Evolutionary conservation across 139 green algal genomes (phyloP).

Genomic region (Chlorella sorokiniana): DNA sequence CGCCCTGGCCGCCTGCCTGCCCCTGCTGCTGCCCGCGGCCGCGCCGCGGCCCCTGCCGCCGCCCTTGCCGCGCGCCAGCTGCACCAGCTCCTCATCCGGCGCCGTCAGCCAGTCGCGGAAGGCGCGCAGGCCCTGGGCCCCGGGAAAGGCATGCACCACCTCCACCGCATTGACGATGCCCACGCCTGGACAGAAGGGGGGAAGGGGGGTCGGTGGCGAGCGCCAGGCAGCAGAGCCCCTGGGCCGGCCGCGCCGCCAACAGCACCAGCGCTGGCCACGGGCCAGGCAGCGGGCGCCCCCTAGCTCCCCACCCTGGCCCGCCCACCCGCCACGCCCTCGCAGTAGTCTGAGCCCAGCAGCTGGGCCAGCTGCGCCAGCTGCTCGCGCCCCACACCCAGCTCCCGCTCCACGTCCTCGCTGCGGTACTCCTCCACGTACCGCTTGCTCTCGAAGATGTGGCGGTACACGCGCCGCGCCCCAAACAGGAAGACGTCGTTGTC

Average conservation of each 20-base stretch:
- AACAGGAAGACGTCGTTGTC: constrained; percentile 99
- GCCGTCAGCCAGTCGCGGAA: constrained; percentile 74
- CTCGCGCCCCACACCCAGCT: constrained; percentile 82
- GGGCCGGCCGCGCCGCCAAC: neutral
- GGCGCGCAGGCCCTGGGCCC: constrained; percentile 48
- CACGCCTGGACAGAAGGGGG: constrained; percentile 52
- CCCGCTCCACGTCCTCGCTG: constrained; percentile 71
- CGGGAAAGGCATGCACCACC: constrained; percentile 82
- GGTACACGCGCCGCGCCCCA: constrained; percentile 86
- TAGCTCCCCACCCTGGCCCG: neutral
- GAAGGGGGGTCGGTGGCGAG: neutral
- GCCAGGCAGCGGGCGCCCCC: neutral
- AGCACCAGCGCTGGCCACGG: neutral
- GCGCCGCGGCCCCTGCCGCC: neutral
- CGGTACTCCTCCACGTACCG: constrained; percentile 96
- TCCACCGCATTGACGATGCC: constrained; percentile 98
- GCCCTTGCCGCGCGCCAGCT: constrained; percentile 6
- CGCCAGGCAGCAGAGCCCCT: neutral
- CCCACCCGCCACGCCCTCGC: constrained; percentile 63
- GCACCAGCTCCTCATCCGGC: constrained; percentile 45
- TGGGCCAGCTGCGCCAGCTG: constrained; percentile 83
- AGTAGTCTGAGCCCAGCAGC: constrained; percentile 97
- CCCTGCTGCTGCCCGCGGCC: neutral
- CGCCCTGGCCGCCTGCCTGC: neutral
- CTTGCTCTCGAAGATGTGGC: constrained; percentile 77